Base-by-base conservation (phyloP, 2,329 filamentous ascomycete genomes). In the Talaromyces sp. region DNA sequence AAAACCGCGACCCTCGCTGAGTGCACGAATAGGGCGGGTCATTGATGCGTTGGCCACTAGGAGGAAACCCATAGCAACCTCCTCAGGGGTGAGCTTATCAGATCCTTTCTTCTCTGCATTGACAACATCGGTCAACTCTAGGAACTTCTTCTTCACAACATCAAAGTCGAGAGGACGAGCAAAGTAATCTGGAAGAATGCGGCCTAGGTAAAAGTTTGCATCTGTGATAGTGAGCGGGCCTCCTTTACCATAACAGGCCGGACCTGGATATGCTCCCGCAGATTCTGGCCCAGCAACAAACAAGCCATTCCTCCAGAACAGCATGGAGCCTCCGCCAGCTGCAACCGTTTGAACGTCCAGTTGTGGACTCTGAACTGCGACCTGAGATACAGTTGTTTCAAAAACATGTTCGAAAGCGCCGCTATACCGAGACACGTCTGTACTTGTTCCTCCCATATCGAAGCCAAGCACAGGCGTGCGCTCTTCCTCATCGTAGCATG, bases 261-360 rank as follows among this genome's bases (percentile, higher is more conserved):
- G 92, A 0, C 92, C 92, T 0, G 92, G 92, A 68, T 96, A 91
- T 2, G 92, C 92, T 31, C 90, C 88, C 0, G 92, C 92, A 7
- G 90, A 94, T 70, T 96, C 91, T 0, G 92, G 92, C 0, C 92
- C 92, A 3, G 96, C 92, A 0, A 92, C 89, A 65, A 97, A 96
- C 0, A 96, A 79, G 0, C 92, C 90, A 64, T 95, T 94, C 63
- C 83, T 85, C 82, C 90, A 96, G 76, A 93, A 93, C 2, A 97
- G 80, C 27, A 76, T 75, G 4, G 75, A 77, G 12, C 77, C 76
- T 59, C 92, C 92, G 48, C 92, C 92, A 2, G 92, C 92, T 1
- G 92, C 92, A 0, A 97, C 92, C 0, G 92, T 96, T 73, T 96
- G 96, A 75, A 96, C 96, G 68, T 96, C 91, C 0, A 96, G 81